These are phyloP conservation scores for Austropuccinia psidii DNA, from an alignment of 1,284 basidiomycete species.

Conservation along the genomic window DNA sequence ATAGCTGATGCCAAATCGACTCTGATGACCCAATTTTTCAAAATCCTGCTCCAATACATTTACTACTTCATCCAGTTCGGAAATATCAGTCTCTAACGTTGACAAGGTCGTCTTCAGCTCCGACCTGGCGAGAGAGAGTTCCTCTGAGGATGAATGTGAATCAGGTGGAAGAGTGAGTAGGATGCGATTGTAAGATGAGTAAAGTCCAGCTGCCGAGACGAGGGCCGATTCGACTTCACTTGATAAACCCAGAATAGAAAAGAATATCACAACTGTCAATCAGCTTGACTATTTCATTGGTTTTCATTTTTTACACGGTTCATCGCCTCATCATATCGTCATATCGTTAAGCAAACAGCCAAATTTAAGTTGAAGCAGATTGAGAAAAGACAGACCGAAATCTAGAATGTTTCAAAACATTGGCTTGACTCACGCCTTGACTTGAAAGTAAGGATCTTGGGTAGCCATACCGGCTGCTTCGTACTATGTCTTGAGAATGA, in stretches of 20 bases:
- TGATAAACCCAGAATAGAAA: neutral
- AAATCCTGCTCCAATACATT: conserved; percentile 16
- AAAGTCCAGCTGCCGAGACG: conserved; percentile 5
- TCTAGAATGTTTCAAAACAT: too few relatives aligned
- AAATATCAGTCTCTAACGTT: conserved; percentile 8
- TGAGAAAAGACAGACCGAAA: too few relatives aligned
- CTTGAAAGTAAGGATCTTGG: conserved; percentile 32
- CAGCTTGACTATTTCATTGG: too few relatives aligned
- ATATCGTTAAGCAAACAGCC: too few relatives aligned
- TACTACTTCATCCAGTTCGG: conserved; percentile 18
- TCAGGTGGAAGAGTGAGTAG: conserved; percentile 4
- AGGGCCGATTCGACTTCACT: conserved; percentile 34
- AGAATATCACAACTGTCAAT: neutral
- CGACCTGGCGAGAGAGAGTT: neutral
- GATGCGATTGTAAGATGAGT: conserved; percentile 31
- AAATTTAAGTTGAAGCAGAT: too few relatives aligned
- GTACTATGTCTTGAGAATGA: too few relatives aligned
- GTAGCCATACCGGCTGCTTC: neutral
- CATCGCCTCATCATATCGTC: too few relatives aligned
- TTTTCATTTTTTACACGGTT: too few relatives aligned
- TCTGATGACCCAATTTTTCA: neutral
- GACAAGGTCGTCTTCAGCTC: conserved; percentile 13
- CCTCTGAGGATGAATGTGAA: neutral
- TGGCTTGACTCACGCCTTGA: conserved; percentile 27
- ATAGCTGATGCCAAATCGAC: conserved; percentile 13